Conservation (phyloP, 345 rosid species). For the Raphanus sativus region DNA sequence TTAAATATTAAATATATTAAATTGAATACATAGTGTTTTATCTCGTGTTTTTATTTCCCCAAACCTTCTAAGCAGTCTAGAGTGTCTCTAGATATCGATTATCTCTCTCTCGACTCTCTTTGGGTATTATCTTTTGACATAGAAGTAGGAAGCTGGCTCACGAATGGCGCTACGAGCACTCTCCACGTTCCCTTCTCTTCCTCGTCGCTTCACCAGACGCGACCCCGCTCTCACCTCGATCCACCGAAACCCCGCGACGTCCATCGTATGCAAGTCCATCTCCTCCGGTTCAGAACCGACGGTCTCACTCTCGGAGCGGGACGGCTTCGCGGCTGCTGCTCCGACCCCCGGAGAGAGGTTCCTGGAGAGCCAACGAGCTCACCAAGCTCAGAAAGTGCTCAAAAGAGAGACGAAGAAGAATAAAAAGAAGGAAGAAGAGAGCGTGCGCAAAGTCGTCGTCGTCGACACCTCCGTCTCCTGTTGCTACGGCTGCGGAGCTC, state of each 20-base stretch:
- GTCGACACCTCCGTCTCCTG: constrained; percentile 44
- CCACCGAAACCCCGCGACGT: constrained; percentile 26
- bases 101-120: background rate
- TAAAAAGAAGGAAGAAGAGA: constrained; percentile 41
- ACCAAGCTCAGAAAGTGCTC: constrained; percentile 54
- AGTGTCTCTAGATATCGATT: background rate
- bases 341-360: constrained; percentile 74
- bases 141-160: background rate
- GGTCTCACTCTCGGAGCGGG: constrained; percentile 39
- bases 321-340: constrained; percentile 74
- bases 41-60: too few relatives aligned
- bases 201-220: constrained; percentile 36
- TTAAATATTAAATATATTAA: too few relatives aligned
- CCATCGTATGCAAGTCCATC: constrained; percentile 45
- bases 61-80: background rate
- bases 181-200: constrained; percentile 54
- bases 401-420: constrained; percentile 49
- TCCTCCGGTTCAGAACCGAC: constrained; percentile 32
- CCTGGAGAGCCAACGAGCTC: constrained; percentile 58
- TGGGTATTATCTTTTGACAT: background rate
- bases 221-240: constrained; percentile 38
- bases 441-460: constrained; percentile 40
- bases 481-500: constrained; percentile 97
- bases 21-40: too few relatives aligned
- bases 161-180: constrained; percentile 61